Base-by-base conservation (phyloP, 2,329 filamentous ascomycete species). In the Fusarium protoensiforme region DNA sequence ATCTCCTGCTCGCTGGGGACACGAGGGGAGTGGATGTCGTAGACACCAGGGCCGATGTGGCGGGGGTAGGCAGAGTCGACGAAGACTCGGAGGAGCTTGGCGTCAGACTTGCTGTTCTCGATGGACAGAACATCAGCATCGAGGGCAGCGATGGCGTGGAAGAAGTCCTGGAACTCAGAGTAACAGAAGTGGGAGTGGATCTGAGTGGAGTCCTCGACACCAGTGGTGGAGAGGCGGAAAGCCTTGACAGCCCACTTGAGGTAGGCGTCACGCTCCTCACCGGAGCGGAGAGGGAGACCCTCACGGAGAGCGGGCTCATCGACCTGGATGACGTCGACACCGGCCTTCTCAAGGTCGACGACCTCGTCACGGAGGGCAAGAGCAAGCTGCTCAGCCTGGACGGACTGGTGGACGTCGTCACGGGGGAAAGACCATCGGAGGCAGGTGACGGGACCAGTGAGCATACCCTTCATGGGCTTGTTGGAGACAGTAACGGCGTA, bases 161-260 rank as follows among this genome's bases (percentile, higher is more conserved):
- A 99, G 91, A 99, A 99, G 90, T 99, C 96, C 89, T 99, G 96
- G 94, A 99, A 99, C 91, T 99, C 96, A 61, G 96, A 98, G 92
- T 99, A 99, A 87, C 96, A 99, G 94, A 99, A 99, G 90, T 99
- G 96, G 75, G 95, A 98, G 93, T 99, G 96, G 85, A 99, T 98
- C 91, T 99, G 96, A 78, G 96, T 99, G 68, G 93, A 94, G 86
- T 99, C 94, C 87, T 95, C 87, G 71, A 99, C 96, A 84, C 95
- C 96, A 70, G 95, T 92, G 80, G 95, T 97, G 77, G 96, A 92
- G 78, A 99, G 94, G 84, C 94, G 95, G 95, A 99, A 99, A 80
- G 95, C 95, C 88, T 98, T 92, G 81, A 99, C 96, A 71, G 96
- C 96, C 96, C 96, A 99, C 80, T 93, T 88, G 78, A 99, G 92